Base-by-base conservation (phyloP, 148 eudicot genomes). In the Silene uniflora region DNA sequence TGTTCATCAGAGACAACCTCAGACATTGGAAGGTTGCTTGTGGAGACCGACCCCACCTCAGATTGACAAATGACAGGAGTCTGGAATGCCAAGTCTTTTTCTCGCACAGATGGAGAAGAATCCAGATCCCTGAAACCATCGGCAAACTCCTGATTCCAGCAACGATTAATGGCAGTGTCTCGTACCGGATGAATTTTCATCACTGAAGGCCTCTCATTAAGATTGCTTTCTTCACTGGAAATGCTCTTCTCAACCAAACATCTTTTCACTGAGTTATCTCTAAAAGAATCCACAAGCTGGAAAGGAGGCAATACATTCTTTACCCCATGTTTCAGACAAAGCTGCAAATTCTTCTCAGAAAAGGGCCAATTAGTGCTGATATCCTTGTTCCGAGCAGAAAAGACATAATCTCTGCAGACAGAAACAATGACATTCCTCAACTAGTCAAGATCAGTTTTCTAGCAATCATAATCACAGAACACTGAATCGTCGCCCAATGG, bases 311-410 rank as follows among this genome's bases (percentile, higher is more conserved):
- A 83, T 73, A 89, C 80, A 76, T 89, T 85, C 73, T 79, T 89
- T 71, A 91, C 87, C 23, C 91, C 93, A 83, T 82, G 88, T 68
- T 87, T 84, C 75, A 84, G 67, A 83, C 96, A 91, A 78, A 87
- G 89, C 74, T 90, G 89, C 87, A 94, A 78, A 78, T 77, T 88
- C 76, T 86, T 78, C 80, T 79, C 77, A 22, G 97, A 91, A 73
- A 94, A 94, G 75, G 98, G 98, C 97, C 98, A 94, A 69, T 84
- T 87, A 44, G 63, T 75, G 81, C 83, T 75, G 75, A 94, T 89
- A 80, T 91, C 93, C 75, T 86, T 89, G 74, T 79, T 85, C 80
- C 98, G 85, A 52, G 87, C 66, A 69, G 87, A 76, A 78, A 83
- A 88, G 75, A 89, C 98, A 84, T 85, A 91, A 81, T 86, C 90